These are phyloP conservation scores for Komagataella mondaviorum DNA, from an alignment of 805 yeast genomes.

Conservation along the genomic window DNA sequence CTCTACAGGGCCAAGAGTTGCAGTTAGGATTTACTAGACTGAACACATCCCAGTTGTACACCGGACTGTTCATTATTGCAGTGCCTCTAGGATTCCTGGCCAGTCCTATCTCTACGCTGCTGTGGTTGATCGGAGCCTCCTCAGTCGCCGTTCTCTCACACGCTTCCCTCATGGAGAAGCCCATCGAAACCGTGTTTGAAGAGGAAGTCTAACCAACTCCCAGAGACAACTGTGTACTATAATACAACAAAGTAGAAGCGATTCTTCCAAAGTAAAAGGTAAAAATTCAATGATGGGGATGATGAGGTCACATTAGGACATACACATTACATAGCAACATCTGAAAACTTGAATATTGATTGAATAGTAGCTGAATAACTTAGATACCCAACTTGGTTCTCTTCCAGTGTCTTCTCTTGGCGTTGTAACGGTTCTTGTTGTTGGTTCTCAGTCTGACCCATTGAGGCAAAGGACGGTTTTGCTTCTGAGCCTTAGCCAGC, in stretches of 20 bases:
- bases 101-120: constrained; percentile 57
- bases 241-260: neutral
- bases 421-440: constrained; percentile 97
- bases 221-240: neutral
- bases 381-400: constrained; percentile 97
- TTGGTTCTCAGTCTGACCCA: constrained; percentile 98
- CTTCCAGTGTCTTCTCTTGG: constrained; percentile 99
- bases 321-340: neutral
- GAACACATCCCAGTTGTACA: constrained; percentile 78
- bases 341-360: neutral
- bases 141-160: constrained; percentile 78
- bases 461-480: constrained; percentile 99
- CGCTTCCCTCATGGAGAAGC: constrained; percentile 92
- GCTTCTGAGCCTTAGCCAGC: constrained; percentile 97
- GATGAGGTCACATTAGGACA: neutral
- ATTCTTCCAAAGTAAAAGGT: neutral
- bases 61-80: constrained; percentile 63
- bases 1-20: constrained; percentile 73
- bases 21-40: constrained; percentile 62
- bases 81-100: constrained; percentile 29
- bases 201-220: constrained; percentile 30
- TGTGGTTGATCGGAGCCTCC: constrained; percentile 96
- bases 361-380: constrained; percentile 16
- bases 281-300: neutral
- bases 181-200: constrained; percentile 93